Evolutionary conservation across 768 basidiomycete genomes (phyloP).

Genomic region (Melanogaster broomeanus): DNA sequence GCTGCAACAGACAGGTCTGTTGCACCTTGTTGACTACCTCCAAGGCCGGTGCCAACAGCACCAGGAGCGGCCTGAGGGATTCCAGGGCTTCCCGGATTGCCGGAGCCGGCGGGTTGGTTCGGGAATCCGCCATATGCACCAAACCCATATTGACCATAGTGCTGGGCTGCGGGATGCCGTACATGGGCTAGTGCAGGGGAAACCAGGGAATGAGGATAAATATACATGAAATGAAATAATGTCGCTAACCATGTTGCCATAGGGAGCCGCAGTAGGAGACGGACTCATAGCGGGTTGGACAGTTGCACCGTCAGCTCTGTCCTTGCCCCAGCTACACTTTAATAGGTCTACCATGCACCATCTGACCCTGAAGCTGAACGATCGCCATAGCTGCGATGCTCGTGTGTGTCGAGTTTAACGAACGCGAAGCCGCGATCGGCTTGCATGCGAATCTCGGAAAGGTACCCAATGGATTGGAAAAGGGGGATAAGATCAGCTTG

Average conservation of each 20-base stretch:
- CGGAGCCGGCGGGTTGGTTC: conserved; percentile 54
- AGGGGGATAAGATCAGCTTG: conserved; percentile 97
- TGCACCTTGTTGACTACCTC: conserved; percentile 57
- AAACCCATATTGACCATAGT: conserved; percentile 78
- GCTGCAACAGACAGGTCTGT: conserved; percentile 52
- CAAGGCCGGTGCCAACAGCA: conserved; percentile 54
- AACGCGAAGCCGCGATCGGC: conserved; percentile 98
- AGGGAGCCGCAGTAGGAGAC: conserved; percentile 59
- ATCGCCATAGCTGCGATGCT: conserved; percentile 99
- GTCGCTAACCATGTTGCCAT: conserved; percentile 70
- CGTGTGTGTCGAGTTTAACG: conserved; percentile 97
- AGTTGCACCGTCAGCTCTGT: conserved; percentile 73
- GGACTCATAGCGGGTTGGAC: conserved; percentile 62
- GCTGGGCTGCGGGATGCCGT: conserved; percentile 84
- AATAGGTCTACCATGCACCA: conserved; percentile 96
- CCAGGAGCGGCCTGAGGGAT: conserved; percentile 60
- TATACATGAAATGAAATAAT: neutral
- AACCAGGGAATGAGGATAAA: conserved; percentile 1
- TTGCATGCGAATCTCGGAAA: conserved; percentile 99
- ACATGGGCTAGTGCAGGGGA: conserved; percentile 64
- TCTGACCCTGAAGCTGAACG: conserved; percentile 93
- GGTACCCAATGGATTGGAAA: conserved; percentile 98
- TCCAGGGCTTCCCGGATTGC: conserved; percentile 41
- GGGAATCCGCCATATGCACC: conserved; percentile 74
- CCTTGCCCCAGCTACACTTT: conserved; percentile 99